Percentiles rank a stretch among this genome's conserved stretches.
Conservation (phyloP, 2,329 filamentous ascomycete genomes). For the Bipolaris sorokiniana region DNA sequence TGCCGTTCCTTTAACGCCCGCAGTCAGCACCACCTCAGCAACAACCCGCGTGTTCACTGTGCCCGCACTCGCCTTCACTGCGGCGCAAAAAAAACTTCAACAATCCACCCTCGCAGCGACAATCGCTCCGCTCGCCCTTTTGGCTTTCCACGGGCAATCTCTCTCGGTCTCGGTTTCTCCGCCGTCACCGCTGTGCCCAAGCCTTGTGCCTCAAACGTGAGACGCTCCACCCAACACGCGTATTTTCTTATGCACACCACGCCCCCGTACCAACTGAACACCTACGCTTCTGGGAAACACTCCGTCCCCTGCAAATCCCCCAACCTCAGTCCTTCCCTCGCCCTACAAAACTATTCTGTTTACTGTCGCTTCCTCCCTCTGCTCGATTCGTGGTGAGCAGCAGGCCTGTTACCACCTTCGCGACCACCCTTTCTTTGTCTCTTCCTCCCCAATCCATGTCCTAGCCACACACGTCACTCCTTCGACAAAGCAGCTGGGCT, state of each 20-base stretch:
- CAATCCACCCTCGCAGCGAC: conserved; percentile 6
- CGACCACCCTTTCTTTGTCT: conserved; percentile 21
- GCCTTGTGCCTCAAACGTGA: conserved; percentile 42
- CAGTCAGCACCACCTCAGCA: neutral
- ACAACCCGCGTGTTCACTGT: conserved; percentile 12
- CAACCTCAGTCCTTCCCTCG: conserved; percentile 23
- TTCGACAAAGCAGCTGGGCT: conserved; percentile 47
- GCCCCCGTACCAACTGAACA: conserved; percentile 23
- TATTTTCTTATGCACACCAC: conserved; percentile 40
- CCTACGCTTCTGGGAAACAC: conserved; percentile 17
- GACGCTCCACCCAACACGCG: conserved; percentile 31
- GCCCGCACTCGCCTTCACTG: conserved; percentile 24
- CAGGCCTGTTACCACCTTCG: conserved; percentile 47
- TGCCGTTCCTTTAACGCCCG: conserved; percentile 30
- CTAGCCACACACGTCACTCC: conserved; percentile 38
- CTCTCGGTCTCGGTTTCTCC: conserved; percentile 25
- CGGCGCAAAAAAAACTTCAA: conserved; percentile 21
- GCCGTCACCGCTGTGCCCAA: conserved; percentile 32
- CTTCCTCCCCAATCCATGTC: conserved; percentile 29
- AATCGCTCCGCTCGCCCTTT: conserved; percentile 13
- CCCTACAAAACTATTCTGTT: conserved; percentile 26
- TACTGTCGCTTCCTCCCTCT: conserved; percentile 39
- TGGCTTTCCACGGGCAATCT: conserved; percentile 14
- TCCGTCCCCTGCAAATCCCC: conserved; percentile 12
- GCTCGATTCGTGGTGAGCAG: conserved; percentile 46